Conservation (phyloP, 2,329 filamentous ascomycete species). For the Lecanosticta acicola region DNA sequence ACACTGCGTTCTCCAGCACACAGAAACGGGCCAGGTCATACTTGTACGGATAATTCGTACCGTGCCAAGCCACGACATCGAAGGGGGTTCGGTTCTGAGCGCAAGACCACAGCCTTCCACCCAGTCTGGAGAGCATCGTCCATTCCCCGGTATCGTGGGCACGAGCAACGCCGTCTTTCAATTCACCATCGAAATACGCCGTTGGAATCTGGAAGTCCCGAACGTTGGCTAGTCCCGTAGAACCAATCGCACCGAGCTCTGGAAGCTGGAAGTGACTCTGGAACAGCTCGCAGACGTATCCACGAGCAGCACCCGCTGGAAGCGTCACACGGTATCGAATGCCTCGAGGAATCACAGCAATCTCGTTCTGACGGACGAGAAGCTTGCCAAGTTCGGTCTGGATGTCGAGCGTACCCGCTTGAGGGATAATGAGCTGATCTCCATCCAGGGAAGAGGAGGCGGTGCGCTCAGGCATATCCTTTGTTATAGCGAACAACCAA, state of each 20-base stretch:
- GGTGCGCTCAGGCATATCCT: slow-evolving; percentile 62
- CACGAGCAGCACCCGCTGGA: slow-evolving; percentile 53
- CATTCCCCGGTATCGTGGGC: slow-evolving; percentile 7
- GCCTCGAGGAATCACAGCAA: slow-evolving; percentile 58
- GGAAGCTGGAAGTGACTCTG: slow-evolving; percentile 58
- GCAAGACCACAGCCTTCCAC: slow-evolving; percentile 12
- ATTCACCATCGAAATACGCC: slow-evolving; percentile 46
- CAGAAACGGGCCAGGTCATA: slow-evolving; percentile 53
- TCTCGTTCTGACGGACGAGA: slow-evolving; percentile 59
- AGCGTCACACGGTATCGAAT: slow-evolving; percentile 55
- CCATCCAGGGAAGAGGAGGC: slow-evolving; percentile 77
- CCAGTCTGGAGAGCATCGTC: slow-evolving; percentile 10
- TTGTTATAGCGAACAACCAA: slow-evolving; percentile 71
- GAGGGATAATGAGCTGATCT: slow-evolving; percentile 60
- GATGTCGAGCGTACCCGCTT: slow-evolving; percentile 58
- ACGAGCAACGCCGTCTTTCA: slow-evolving; percentile 4
- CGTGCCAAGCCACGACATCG: slow-evolving; percentile 65
- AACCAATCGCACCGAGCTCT: slow-evolving; percentile 59
- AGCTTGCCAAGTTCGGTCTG: slow-evolving; percentile 61
- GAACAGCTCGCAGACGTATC: slow-evolving; percentile 61
- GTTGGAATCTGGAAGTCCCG: slow-evolving; percentile 59
- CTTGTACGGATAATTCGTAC: slow-evolving; percentile 56
- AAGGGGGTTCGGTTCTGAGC: slow-evolving; percentile 59
- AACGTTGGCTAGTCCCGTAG: slow-evolving; percentile 58
- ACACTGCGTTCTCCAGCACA: slow-evolving; percentile 50